Percentiles rank a stretch among this genome's conserved stretches.
Conservation (phyloP, 164 flowering plant genomes). For the Litsea cubeba region DNA sequence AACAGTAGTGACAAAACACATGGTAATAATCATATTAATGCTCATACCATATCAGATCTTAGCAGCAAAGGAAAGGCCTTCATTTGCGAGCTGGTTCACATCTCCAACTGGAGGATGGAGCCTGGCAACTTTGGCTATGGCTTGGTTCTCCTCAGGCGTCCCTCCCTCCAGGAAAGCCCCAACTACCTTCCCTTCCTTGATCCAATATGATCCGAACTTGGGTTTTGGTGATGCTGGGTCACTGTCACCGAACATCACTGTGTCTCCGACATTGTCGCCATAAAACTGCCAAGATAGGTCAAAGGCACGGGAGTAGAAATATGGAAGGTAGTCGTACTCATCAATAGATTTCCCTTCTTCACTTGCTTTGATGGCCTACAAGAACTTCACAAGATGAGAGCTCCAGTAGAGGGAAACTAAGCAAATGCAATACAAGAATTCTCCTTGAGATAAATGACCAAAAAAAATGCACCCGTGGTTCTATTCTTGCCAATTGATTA, state of each 20-base stretch:
- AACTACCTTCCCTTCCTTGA: conserved; percentile 77
- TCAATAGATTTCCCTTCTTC: conserved; percentile 72
- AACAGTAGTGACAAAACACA: too few relatives aligned
- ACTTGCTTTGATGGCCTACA: conserved; percentile 80
- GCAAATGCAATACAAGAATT: too few relatives aligned
- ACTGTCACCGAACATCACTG: conserved; percentile 79
- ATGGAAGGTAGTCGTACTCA: conserved; percentile 92
- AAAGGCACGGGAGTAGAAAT: conserved; percentile 95
- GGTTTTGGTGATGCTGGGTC: conserved; percentile 50
- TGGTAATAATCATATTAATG: not conserved
- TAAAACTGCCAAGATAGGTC: conserved; percentile 97
- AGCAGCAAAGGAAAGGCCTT: conserved; percentile 72
- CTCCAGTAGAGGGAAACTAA: not conserved
- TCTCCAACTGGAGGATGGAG: conserved; percentile 62
- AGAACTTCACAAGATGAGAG: not conserved
- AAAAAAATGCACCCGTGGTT: too few relatives aligned
- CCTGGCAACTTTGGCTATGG: conserved; percentile 86
- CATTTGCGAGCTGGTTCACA: conserved; percentile 50
- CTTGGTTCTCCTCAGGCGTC: conserved; percentile 84
- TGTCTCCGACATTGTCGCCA: conserved; percentile 94
- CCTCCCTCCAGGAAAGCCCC: conserved; percentile 96
- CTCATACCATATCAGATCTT: conserved; percentile 44
- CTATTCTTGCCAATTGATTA: too few relatives aligned
- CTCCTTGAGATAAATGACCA: too few relatives aligned
- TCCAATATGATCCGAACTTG: conserved; percentile 95